Percentiles rank a stretch among this genome's conserved stretches.
Conservation (phyloP, 2,329 filamentous ascomycete species). For the Aspergillus proliferans region DNA sequence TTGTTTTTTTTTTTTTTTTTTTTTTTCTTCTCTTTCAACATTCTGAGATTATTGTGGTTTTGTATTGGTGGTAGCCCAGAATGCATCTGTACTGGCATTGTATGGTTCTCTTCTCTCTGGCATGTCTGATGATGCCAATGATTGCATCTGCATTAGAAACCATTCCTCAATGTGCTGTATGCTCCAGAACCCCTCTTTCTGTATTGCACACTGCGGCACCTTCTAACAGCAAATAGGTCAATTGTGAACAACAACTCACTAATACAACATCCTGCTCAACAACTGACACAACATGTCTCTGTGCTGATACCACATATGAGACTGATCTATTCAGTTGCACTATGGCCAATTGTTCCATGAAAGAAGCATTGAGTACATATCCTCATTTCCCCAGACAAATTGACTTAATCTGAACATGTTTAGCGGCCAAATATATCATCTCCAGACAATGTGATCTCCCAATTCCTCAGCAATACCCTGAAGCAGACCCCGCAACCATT, state of each 20-base stretch:
- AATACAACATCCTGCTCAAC: constrained; percentile 1
- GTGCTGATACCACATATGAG: neutral
- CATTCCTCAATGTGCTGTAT: constrained; percentile 1
- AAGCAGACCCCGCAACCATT: constrained; percentile 1
- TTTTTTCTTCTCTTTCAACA: no score
- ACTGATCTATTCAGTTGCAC: neutral
- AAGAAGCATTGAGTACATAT: constrained; percentile 1
- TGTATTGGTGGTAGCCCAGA: no score
- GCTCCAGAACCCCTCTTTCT: neutral
- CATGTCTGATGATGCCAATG: no score
- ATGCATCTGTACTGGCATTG: no score
- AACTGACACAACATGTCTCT: neutral
- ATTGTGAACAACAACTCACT: neutral
- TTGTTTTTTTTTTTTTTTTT: no score
- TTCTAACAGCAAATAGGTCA: neutral
- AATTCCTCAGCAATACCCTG: neutral
- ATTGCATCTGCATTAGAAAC: no score
- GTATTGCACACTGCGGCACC: neutral
- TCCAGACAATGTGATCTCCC: constrained; percentile 2
- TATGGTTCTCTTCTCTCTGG: no score
- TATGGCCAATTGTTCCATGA: neutral
- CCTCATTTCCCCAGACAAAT: neutral
- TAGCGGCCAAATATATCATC: constrained; percentile 1
- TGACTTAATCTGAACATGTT: neutral
- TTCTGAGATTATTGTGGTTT: no score